Evolutionary conservation across 495 filamentous ascomycete species (phyloP), one percentile per base, ranked within the genome.

Genomic region (Penicillium nucicola): DNA sequence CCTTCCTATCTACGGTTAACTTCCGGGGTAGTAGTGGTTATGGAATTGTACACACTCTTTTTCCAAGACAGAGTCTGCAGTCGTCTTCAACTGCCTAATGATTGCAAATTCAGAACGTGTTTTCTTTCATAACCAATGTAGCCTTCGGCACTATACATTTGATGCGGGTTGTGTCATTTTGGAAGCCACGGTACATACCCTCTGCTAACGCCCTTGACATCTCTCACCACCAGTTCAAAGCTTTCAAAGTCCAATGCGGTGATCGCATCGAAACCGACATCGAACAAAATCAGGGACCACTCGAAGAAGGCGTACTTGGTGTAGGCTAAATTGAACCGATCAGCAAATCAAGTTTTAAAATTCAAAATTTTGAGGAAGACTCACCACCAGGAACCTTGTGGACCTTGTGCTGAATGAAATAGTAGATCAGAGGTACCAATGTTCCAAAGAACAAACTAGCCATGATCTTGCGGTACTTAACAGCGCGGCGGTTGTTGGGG

Each of bases 101-200:
- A 65, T 65, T 60, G 66, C 58, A 74, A 68, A 49, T 53, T 76
- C 68, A 76, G 77, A 76, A 60, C 62, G 70, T 70, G 63, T 57
- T 34, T 67, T 66, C 54, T 47, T 52, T 55, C 42, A 63, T 61
- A 65, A 60, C 51, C 60, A 64, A 65, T 49, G 48, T 60, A 56
- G 60, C 63, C 68, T 56, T 58, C 60, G 65, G 62, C 62, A 71
- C 63, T 74, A 72, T 78, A 78, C 76, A 76, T 78, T 75, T 69
- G 57, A 62, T 78, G 68, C 42, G 57, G 64, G 44, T 58, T 53
- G 37, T 79, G 55, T 80, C 82, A 98, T 77, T 85, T 88, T 56
- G 95, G 95, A 80, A 97, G 90, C 90, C 89, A 89, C 69, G 84
- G 83, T 79, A 97, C 95, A 84, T 99, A 99, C 95, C 93, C 95